Base-by-base conservation (phyloP, 345 rosid genomes). In the Bretschneidera sinensis region DNA sequence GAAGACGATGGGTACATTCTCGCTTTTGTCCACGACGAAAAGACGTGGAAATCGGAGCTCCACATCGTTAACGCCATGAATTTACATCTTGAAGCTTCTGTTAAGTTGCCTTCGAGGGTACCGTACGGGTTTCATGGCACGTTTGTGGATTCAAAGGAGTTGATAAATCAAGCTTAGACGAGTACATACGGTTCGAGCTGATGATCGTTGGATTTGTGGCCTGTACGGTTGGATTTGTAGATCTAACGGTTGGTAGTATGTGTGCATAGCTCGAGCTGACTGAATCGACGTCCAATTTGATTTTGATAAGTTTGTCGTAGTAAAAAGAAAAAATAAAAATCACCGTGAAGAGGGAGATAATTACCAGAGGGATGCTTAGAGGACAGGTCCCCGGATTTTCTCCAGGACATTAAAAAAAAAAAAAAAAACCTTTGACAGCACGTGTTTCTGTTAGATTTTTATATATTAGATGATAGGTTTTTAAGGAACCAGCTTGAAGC, bases 61-160 rank as follows among this genome's bases (percentile, higher is more conserved):
- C 92, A 81, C 39, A 86, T 92, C 8, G 85, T 89, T 33, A 84
- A 89, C 65, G 92, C 97, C 19, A 58, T 67, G 62, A 84, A 71
- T 28, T 73, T 92, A 56, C 59, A 83, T 59, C 51, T 84, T 0
- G 96, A 92, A 71, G 97, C 97, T 24, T 66, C 90, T 0, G 64
- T 92, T 35, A 72, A 83, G 74, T 75, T 92, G 60, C 97, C 96
- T 14, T 92, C 97, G 7, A 79, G 99, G 54, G 96, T 92, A 5
- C 99, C 99, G 0, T 92, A 92, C 54, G 99, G 99, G 9, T 89
- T 92, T 59, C 99, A 92, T 60, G 98, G 98, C 34, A 89, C 98
- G 21, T 92, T 89, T 60, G 79, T 92, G 9, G 81, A 81, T 33
- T 72, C 88, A 9, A 72, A 73, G 53, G 88, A 82, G 48, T 64